phyloP scores from a whole-genome alignment of 2,329 filamentous ascomycete species.

The Tolypocladium ovalisporum region DNA sequence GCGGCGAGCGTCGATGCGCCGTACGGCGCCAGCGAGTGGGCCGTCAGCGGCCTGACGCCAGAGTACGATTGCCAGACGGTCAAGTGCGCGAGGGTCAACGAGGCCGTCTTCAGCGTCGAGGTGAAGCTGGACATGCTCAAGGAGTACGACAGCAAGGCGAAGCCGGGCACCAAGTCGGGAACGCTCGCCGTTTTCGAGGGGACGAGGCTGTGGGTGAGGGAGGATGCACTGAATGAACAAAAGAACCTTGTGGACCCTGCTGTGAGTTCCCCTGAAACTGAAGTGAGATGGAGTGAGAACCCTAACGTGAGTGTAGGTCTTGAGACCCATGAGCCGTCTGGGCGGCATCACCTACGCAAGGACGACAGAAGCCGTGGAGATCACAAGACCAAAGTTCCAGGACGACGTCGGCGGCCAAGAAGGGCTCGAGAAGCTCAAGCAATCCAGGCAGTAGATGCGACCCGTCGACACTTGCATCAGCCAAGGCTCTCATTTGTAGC shows the following conservation, averaged over 20 bases:
- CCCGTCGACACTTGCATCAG: not conserved
- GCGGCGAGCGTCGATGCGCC: slow-evolving; percentile 69
- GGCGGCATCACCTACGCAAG: slow-evolving; percentile 82
- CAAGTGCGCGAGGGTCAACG: slow-evolving; percentile 60
- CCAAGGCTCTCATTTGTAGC: not conserved
- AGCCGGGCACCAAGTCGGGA: slow-evolving; percentile 63
- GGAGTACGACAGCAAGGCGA: slow-evolving; percentile 66
- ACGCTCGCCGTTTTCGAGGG: slow-evolving; percentile 73
- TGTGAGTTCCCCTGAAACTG: slow-evolving; percentile 29
- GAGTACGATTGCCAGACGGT: slow-evolving; percentile 54
- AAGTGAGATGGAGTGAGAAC: not conserved
- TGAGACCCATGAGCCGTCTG: slow-evolving; percentile 66
- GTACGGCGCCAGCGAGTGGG: slow-evolving; percentile 69
- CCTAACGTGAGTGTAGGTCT: slow-evolving; percentile 31
- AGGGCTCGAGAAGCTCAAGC: slow-evolving; percentile 44
- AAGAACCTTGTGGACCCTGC: slow-evolving; percentile 62
- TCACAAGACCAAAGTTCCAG: slow-evolving; percentile 51
- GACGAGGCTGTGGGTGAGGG: slow-evolving; percentile 64
- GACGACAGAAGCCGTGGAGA: slow-evolving; percentile 57
- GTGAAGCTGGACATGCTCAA: slow-evolving; percentile 61
- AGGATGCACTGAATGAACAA: slow-evolving; percentile 77
- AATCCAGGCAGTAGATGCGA: slow-evolving; percentile 14
- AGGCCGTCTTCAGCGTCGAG: slow-evolving; percentile 77
- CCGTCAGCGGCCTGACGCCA: slow-evolving; percentile 63
- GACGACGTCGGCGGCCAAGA: slow-evolving; percentile 41